These are phyloP conservation scores for Telfairia occidentalis DNA, from an alignment of 331 rosid genomes.

Conservation along the genomic window DNA sequence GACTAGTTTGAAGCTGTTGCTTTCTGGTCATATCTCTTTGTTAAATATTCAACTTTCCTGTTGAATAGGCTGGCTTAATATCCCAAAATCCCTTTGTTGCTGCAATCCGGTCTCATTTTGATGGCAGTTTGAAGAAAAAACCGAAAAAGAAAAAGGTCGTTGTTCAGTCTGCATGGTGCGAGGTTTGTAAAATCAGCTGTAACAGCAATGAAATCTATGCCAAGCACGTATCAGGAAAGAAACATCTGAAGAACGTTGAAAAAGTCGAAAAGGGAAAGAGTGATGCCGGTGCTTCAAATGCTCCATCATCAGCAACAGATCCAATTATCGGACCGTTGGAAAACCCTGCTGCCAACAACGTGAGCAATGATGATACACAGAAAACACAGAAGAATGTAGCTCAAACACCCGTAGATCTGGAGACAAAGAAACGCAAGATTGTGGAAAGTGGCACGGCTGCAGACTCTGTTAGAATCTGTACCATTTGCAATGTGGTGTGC, in stretches of 20 bases:
- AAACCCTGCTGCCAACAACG: constrained; percentile 26
- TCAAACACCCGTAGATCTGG: constrained; percentile 19
- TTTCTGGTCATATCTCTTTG: neutral
- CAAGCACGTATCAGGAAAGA: constrained; percentile 52
- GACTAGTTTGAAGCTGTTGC: neutral
- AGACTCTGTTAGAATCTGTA: constrained; percentile 27
- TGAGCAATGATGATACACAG: neutral
- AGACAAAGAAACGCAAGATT: constrained; percentile 44
- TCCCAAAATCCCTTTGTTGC: constrained; percentile 28
- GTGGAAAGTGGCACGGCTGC: constrained; percentile 33
- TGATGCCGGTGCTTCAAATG: constrained; percentile 5
- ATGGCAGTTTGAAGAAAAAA: constrained; percentile 25
- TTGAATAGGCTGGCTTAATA: constrained; percentile 38
- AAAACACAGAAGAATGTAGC: constrained; percentile 11
- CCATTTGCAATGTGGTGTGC: constrained; percentile 62
- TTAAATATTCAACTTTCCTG: neutral
- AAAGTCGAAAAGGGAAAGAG: constrained; percentile 20
- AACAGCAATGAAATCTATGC: constrained; percentile 43
- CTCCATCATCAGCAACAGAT: constrained; percentile 7
- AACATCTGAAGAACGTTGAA: constrained; percentile 47
- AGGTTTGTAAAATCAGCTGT: constrained; percentile 53
- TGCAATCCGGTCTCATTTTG: constrained; percentile 26
- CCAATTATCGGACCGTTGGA: constrained; percentile 34
- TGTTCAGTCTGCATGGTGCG: constrained; percentile 56
- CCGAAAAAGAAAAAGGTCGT: constrained; percentile 36